These are phyloP conservation scores for Vickermania ingenoplastis DNA, from an alignment of 208 protist species.

Conservation along the genomic window DNA sequence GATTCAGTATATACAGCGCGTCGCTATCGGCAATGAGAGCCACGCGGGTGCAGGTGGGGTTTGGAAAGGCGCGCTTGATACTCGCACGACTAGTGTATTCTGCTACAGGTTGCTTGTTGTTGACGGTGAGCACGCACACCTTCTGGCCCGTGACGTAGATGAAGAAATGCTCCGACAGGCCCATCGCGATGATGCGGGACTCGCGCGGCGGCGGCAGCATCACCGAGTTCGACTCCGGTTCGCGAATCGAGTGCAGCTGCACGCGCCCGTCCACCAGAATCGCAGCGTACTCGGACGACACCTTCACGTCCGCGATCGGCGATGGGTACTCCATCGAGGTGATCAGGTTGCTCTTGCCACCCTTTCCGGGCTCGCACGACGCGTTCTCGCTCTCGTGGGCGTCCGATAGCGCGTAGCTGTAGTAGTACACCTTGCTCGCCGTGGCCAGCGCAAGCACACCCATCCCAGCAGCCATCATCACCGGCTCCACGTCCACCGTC, in stretches of 20 bases:
- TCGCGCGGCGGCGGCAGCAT: constrained; percentile 56
- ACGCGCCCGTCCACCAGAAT: constrained; percentile 80
- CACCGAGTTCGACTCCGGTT: constrained; percentile 17
- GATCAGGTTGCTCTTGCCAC: constrained; percentile 31
- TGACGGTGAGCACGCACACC: constrained; percentile 77
- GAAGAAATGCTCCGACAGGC: constrained; percentile 88
- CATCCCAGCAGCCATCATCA: constrained; percentile 74
- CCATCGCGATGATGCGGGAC: constrained; percentile 60
- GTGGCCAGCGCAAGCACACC: constrained; percentile 73
- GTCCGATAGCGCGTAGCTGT: constrained; percentile 34
- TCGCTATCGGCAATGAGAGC: constrained; percentile 85
- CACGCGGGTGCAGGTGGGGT: constrained; percentile 84
- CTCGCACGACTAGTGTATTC: constrained; percentile 56
- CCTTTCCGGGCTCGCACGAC: constrained; percentile 16
- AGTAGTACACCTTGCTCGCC: constrained; percentile 82
- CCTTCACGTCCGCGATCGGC: constrained; percentile 52
- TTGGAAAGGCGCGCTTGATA: constrained; percentile 77
- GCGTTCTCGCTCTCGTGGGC: constrained; percentile 11
- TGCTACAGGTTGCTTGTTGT: constrained; percentile 81
- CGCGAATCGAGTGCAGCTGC: constrained; percentile 72
- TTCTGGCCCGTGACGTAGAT: constrained; percentile 83
- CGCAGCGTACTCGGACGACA: constrained; percentile 75
- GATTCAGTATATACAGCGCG: constrained; percentile 81
- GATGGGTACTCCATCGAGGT: constrained; percentile 70
- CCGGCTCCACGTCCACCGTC: constrained; percentile 77